Evolutionary conservation across 2,329 filamentous ascomycete genomes (phyloP), one percentile per base, ranked within the genome.

Genomic region (Aspergillus pseudoviridinutans): DNA sequence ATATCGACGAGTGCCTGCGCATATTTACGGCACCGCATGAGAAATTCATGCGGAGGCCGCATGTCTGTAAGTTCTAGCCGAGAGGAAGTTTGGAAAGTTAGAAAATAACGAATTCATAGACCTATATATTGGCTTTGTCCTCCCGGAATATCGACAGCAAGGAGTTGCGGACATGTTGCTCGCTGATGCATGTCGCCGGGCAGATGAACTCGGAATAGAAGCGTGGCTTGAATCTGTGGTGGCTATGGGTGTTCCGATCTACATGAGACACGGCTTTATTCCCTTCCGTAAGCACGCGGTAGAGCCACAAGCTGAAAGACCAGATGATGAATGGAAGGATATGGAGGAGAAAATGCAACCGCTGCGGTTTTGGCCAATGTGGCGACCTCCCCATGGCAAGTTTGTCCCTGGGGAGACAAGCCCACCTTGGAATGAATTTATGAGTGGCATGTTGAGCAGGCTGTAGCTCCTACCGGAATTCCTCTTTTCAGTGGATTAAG

Each of bases 331-430:
- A 25, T 56, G 54, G 54, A 28, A 24, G 29, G 28, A 44, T 5
- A 56, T 56, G 54, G 54, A 56, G 53, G 17, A 24, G 17, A 53
- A 56, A 25, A 56, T 56, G 50, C 50, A 55, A 50, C 54, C 54
- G 24, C 28, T 53, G 42, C 44, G 42, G 2, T 53, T 53, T 22
- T 56, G 50, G 54, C 54, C 54, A 5, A 56, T 53, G 54, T 56
- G 53, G 53, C 29, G 53, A 7, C 53, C 53, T 7, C n/a, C 46
- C 3, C 17, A 35, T 27, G 53, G 53, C 6, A 42, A 14, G 53
- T 28, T 55, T 22, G 47, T 50, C 3, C 28, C 32, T 5, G 53
- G 53, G 14, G 17, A 42, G 20, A 55, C 53, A 12, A 42, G 10
- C 4, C 46, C 53, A 12, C 47, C 53, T 24, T 55, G 53, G 53